Base-by-base conservation (phyloP, 1,284 basidiomycete genomes). In the Boletellus sp. region DNA sequence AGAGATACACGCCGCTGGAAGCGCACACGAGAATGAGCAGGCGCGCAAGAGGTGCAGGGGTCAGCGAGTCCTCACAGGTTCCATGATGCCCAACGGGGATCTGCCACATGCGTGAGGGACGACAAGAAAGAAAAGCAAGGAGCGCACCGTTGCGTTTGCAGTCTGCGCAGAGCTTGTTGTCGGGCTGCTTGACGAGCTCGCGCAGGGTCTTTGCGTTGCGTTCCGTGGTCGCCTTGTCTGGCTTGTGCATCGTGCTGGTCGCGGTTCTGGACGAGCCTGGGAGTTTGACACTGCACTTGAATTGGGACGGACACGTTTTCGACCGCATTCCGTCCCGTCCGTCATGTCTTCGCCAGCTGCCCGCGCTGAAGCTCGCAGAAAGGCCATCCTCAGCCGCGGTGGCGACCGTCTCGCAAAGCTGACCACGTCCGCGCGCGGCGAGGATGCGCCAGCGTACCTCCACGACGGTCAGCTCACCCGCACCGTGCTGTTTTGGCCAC, bases 71-170 rank as follows among this genome's bases (percentile, higher is more conserved):
- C 85, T 62, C 68, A 93, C 85, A 98, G 71, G 69, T 98, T 99
- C 92, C 95, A 97, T 2, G 93, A 95, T 19, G 96, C 96, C 96
- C 96, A 99, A 66, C 96, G 80, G 36, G 96, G 92, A 76, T 98
- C 96, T 96, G 61, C 2, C 35, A 28, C 42, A 15, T n/a, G 21
- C 15, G 18, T 49, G 19, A 44, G 36, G 13, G 12, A 12, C 22
- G 2, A n/a, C 1, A 1, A 2, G 5, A 35, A 5, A 8, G 13
- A 24, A 41, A 41, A 39, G 30, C 46, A 43, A 45, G 44, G 42
- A 51, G 63, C 81, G 47, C 58, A 90, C 93, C 93, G 70, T 96
- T 94, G 59, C 86, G 84, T 68, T 95, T 93, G 75, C 93, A 97
- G 67, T 97, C 93, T 1, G 91, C 91, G 62, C 95, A 97, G 19